Evolutionary conservation across 2,329 filamentous ascomycete genomes (phyloP).

Genomic region (Hawksworthiomyces lignivorus): DNA sequence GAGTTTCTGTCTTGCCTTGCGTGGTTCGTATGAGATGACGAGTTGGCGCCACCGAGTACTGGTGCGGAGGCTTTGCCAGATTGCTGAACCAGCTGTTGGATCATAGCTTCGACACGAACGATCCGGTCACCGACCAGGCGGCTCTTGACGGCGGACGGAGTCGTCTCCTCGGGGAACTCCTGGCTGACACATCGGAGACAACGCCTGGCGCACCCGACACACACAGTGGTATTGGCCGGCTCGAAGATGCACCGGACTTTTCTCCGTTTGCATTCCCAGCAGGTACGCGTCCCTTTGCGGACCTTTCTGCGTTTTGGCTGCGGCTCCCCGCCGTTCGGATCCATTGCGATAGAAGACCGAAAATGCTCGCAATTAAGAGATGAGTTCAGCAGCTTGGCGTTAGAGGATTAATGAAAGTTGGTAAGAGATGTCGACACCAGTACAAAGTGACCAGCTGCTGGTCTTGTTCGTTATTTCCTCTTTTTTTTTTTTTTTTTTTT

Average conservation of each 20-base stretch:
- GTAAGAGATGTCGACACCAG: too few relatives aligned
- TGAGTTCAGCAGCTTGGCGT: too few relatives aligned
- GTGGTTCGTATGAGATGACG: constrained; percentile 20
- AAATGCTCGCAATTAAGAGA: too few relatives aligned
- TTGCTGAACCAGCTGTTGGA: constrained; percentile 9
- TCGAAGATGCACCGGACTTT: constrained; percentile 44
- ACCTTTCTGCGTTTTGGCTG: constrained; percentile 10
- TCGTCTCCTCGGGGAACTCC: constrained; percentile 30
- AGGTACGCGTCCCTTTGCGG: constrained; percentile 35
- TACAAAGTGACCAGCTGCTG: too few relatives aligned
- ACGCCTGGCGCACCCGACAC: constrained; percentile 37
- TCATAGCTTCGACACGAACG: constrained; percentile 11
- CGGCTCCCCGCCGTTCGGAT: neutral
- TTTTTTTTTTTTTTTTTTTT: too few relatives aligned
- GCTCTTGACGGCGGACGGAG: constrained; percentile 7
- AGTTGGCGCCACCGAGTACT: constrained; percentile 19
- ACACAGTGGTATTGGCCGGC: constrained; percentile 26
- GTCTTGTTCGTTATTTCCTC: too few relatives aligned
- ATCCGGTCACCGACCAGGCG: constrained; percentile 14
- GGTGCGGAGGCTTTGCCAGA: neutral
- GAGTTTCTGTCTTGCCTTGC: too few relatives aligned
- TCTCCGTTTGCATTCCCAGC: constrained; percentile 50
- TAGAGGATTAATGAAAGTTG: too few relatives aligned
- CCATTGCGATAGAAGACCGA: neutral
- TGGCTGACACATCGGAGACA: constrained; percentile 37